A percentile compares a stretch with the other conserved stretches of the same genome.
Evolutionary conservation across 495 filamentous ascomycete genomes (phyloP).

Genomic region (Hypoxylon subgilvum): DNA sequence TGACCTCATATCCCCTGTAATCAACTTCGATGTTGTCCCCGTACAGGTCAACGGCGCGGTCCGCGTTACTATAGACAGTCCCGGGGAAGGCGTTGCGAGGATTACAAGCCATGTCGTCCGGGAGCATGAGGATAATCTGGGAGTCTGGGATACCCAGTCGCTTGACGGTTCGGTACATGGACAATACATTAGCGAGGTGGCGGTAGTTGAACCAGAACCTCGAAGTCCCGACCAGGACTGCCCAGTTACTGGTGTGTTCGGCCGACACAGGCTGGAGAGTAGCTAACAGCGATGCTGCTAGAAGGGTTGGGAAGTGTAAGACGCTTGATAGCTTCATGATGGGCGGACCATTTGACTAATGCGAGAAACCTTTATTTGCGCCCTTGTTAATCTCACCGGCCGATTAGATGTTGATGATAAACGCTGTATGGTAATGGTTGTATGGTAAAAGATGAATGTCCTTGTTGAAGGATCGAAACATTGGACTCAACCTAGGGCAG

Average conservation of each 20-base stretch:
- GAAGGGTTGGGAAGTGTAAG: conserved; percentile 49
- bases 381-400: no score
- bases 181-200: conserved; percentile 96
- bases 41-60: conserved; percentile 93
- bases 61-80: conserved; percentile 97
- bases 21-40: conserved; percentile 99
- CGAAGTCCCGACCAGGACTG: conserved; percentile 95
- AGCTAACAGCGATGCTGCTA: conserved; percentile 52
- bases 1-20: conserved; percentile 97
- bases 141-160: conserved; percentile 97
- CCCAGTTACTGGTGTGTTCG: conserved; percentile 98
- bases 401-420: no score
- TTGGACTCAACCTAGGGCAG: no score
- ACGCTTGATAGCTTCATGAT: conserved; percentile 49
- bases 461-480: no score
- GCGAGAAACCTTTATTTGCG: no score
- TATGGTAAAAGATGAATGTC: no score
- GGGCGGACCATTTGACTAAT: not conserved
- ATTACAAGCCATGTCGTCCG: conserved; percentile 99
- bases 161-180: conserved; percentile 97
- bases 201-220: conserved; percentile 99
- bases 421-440: no score
- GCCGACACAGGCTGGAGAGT: conserved; percentile 54
- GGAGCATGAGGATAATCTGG: conserved; percentile 98
- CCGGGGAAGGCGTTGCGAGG: conserved; percentile 97